Evolutionary conservation across 768 basidiomycete genomes (phyloP), one percentile per base, ranked within the genome.

Genomic region (Trametes gibbosa): DNA sequence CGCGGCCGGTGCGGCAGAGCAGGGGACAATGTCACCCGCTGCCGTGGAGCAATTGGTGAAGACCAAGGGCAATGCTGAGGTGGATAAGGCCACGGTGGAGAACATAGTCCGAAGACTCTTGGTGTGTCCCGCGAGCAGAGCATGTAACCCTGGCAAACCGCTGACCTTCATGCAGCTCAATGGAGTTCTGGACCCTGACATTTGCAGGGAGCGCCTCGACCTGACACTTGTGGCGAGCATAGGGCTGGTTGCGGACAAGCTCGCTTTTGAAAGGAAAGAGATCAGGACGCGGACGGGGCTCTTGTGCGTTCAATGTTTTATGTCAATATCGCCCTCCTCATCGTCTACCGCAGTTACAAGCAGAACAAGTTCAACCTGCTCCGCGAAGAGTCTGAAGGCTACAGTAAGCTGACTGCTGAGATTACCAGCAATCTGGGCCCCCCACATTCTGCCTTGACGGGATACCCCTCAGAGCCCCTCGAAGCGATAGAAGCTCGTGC

Each of bases 351-450:
- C 69, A 95, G 92, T 71, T 96, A 95, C 77, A 95, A 94, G 73
- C 96, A 99, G 73, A 94, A 94, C 76, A 99, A 98, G 74, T 96
- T 95, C 79, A 99, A 98, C 70, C 83, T 99, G 39, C 83, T 98
- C 16, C 89, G 97, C 37, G 97, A 99, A 75, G 92, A 97, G 67
- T 95, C 95, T 0, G 96, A 98, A 76, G 97, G 97, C 8, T 99
- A 94, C 76, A 92, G 92, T 71, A 95, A 95, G 72, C 84, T 98
- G 32, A 84, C 88, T 25, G 84, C 89, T 10, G 92, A 98, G 67
- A 77, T 99, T 39, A 85, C 86, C 12, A 86, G 86, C 63, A 83
- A 81, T 66, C 74, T 95, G 50, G 92, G 91, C 1, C 85, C 86
- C 23, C 75, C 91, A 8, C 90, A 95, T 72, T 84, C 85, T 4